These are phyloP conservation scores for Rhytidiadelphus loreus DNA, from an alignment of 225 moss, liverwort and hornwort genomes.

Conservation along the genomic window DNA sequence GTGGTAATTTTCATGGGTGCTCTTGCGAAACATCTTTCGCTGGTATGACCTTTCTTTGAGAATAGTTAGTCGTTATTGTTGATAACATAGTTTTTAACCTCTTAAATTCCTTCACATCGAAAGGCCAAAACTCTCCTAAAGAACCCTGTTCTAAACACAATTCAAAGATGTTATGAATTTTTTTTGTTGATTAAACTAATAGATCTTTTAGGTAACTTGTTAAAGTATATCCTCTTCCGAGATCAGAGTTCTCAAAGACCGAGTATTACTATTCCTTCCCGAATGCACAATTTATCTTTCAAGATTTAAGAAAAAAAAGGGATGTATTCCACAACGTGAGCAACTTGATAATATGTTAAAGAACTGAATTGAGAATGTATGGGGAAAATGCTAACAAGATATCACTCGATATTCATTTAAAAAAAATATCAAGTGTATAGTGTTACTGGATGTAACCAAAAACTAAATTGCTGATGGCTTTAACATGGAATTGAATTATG, in stretches of 20 bases:
- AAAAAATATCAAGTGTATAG: not conserved
- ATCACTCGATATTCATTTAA: not conserved
- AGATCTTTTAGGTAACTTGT: not conserved
- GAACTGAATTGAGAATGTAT: not conserved
- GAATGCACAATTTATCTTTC: not conserved
- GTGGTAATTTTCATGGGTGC: constrained; percentile 96
- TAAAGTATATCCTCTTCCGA: not conserved
- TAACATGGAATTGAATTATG: not conserved
- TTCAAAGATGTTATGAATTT: too few relatives aligned
- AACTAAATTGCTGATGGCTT: not conserved
- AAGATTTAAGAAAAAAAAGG: not conserved
- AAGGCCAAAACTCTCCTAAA: not conserved
- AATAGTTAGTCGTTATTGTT: not conserved
- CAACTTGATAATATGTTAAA: not conserved
- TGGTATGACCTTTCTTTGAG: constrained; percentile 28
- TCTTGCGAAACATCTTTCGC: constrained; percentile 83
- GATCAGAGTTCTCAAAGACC: not conserved
- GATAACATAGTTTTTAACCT: too few relatives aligned
- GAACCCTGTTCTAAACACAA: not conserved
- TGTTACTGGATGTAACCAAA: not conserved
- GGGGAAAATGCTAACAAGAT: too few relatives aligned
- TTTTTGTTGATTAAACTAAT: not conserved
- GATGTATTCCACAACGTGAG: not conserved
- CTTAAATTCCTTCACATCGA: not conserved
- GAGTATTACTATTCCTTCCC: not conserved